Percentiles rank a stretch among this genome's conserved stretches.
Evolutionary conservation across 129 eudicot genomes (phyloP).

Genomic region (Flaveria robusta): DNA sequence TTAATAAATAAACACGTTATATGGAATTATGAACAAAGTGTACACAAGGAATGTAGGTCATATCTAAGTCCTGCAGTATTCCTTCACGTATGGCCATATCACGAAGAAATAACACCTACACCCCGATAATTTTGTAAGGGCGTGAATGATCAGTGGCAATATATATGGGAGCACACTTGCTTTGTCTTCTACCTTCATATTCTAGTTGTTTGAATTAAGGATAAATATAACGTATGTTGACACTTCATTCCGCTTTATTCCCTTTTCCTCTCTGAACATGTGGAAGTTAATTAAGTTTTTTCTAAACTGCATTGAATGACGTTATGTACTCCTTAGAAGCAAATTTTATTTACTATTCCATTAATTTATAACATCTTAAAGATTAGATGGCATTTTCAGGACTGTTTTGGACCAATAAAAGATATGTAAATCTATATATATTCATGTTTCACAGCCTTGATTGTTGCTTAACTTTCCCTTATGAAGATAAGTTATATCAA

Average conservation of each 20-base stretch:
- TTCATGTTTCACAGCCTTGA: constrained; percentile 7
- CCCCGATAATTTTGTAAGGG: neutral
- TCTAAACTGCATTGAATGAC: constrained; percentile 13
- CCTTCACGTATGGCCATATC: neutral
- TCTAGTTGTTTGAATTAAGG: constrained; percentile 7
- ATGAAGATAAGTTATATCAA: constrained; percentile 11
- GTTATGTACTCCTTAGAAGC: constrained; percentile 17
- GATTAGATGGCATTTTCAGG: constrained; percentile 14
- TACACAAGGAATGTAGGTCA: constrained; percentile 11
- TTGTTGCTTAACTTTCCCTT: constrained; percentile 23
- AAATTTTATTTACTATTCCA: constrained; percentile 6
- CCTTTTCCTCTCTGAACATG: constrained; percentile 12
- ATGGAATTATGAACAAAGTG: constrained; percentile 16
- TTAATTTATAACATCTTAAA: neutral
- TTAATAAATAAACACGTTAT: neutral
- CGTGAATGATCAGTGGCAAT: constrained; percentile 10
- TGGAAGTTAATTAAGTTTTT: constrained; percentile 24
- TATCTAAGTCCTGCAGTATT: constrained; percentile 14
- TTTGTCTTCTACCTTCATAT: constrained; percentile 15
- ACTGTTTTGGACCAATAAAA: constrained; percentile 9
- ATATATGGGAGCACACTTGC: constrained; percentile 15
- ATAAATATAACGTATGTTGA: neutral
- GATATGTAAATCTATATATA: neutral
- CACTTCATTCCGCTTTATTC: constrained; percentile 7
- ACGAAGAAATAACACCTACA: constrained; percentile 20